Base-by-base conservation (phyloP, 2,329 filamentous ascomycete genomes). In the Ophiostoma tasmaniense region DNA sequence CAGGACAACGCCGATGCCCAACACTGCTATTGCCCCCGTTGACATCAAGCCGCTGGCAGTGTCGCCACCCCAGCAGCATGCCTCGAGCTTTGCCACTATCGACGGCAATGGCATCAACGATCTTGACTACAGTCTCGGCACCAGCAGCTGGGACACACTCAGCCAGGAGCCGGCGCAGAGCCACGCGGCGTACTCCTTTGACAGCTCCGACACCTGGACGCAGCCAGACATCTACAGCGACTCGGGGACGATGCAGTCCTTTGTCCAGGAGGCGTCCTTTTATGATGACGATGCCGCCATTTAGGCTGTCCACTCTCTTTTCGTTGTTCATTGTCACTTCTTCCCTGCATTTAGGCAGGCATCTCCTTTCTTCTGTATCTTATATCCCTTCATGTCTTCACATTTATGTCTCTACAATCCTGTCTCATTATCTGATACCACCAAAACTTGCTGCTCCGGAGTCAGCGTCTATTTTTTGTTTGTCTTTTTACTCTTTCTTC, bases 201-300 rank as follows among this genome's bases (percentile, higher is more conserved):
- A 64, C 50, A 68, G 55, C 69, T 71, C 6, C 66, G 69, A 30
- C 55, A 30, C 65, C n/a, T 71, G 52, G 72, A 64, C 67, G 37
- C 66, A 37, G 14, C 30, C 66, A 2, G 65, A 66, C 14, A 28
- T 61, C 8, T 61, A 59, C 61, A 61, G 68, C 35, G 37, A 64
- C 39, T 55, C 64, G 52, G 71, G 70, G 68, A 14, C 39, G 11
- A 14, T 65, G 20, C 25, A 25, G 55, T 69, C 67, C 30, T 71
- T 70, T 65, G 14, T 35, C 28, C 68, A 66, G 28, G 30, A 66
- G 2, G 30, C 62, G 5, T 67, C 72, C 3, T 70, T 68, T 10
- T 71, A 70, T 28, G 70, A 73, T 13, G 68, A 70, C 20, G 71
- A 73, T 22, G 71, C 68, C 11, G 61, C 66, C 3, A 68, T 69